A percentile compares a stretch with the other conserved stretches of the same genome.
Conservation (phyloP, 1,284 basidiomycete species). For the Hypsizygus ulmarius region DNA sequence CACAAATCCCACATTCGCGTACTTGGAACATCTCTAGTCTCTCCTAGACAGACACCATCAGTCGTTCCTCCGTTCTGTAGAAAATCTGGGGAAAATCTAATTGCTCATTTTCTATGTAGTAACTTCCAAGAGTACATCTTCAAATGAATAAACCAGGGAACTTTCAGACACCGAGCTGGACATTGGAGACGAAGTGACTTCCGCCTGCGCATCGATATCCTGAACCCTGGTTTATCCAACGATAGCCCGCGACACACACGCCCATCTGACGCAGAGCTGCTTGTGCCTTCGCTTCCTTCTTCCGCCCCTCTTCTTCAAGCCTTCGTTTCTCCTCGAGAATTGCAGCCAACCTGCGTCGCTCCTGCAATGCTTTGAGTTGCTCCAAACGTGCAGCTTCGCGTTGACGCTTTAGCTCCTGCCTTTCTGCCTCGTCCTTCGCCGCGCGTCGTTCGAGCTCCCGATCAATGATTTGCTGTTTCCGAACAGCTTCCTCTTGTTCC, state of each 20-base stretch:
- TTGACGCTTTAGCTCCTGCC: constrained; percentile 26
- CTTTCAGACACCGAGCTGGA: constrained; percentile 2
- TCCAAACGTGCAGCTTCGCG: constrained; percentile 26
- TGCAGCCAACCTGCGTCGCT: constrained; percentile 26
- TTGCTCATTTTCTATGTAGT: background rate
- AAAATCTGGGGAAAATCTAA: too few relatives aligned
- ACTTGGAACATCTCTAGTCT: too few relatives aligned
- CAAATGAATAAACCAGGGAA: background rate
- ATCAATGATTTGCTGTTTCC: too few relatives aligned
- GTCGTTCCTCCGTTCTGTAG: too few relatives aligned
- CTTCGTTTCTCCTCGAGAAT: constrained; percentile 30
- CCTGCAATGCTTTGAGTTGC: constrained; percentile 24
- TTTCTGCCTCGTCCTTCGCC: constrained; percentile 30
- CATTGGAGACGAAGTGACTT: constrained; percentile 39
- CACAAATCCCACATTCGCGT: too few relatives aligned
- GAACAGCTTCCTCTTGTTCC: background rate
- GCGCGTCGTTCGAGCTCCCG: constrained; percentile 16
- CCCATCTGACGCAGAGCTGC: constrained; percentile 48
- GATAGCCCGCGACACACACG: constrained; percentile 47
- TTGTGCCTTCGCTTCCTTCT: constrained; percentile 41
- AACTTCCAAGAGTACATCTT: background rate
- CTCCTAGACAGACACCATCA: too few relatives aligned
- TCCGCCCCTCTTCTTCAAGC: constrained; percentile 31
- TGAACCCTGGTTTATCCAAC: constrained; percentile 43
- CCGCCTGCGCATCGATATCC: constrained; percentile 60